Percentiles rank a stretch among this genome's conserved stretches.
phyloP scores from a whole-genome alignment of 1,284 basidiomycete genomes.

The Veloboletus limbatus region DNA sequence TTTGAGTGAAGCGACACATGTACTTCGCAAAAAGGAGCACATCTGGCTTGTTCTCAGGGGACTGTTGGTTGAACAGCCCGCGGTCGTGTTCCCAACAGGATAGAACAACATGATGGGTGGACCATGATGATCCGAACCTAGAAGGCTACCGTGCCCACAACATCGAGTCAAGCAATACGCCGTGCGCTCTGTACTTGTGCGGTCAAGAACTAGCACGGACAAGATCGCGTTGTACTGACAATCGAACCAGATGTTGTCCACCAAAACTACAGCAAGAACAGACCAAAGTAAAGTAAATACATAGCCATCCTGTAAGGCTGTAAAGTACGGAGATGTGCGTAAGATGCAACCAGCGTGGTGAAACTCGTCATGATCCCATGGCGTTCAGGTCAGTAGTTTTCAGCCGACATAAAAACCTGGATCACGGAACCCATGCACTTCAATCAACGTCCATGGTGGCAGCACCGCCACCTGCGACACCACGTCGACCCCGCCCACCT shows the following conservation, averaged over 20 bases:
- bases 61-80: slow-evolving; percentile 45
- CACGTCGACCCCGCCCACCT: slow-evolving; percentile 32
- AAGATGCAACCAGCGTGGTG: slow-evolving; percentile 17
- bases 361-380: slow-evolving; percentile 16
- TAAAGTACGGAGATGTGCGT: slow-evolving; percentile 27
- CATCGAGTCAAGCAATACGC: too few species aligned
- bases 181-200: background rate
- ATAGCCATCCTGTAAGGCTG: slow-evolving; percentile 20
- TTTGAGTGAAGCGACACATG: background rate
- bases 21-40: slow-evolving; percentile 51
- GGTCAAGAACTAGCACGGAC: too few species aligned
- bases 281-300: slow-evolving; percentile 16
- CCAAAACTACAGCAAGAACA: background rate
- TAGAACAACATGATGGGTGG: slow-evolving; percentile 43
- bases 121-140: slow-evolving; percentile 6
- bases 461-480: slow-evolving; percentile 39
- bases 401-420: background rate
- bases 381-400: slow-evolving; percentile 13
- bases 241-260: background rate
- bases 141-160: too few species aligned
- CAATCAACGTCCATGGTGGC: slow-evolving; percentile 37
- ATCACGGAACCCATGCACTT: slow-evolving; percentile 4
- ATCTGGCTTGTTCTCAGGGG: slow-evolving; percentile 44
- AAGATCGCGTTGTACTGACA: too few species aligned
- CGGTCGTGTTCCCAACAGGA: slow-evolving; percentile 55